Conservation (phyloP, 768 basidiomycete species). For the Termitomyces eurrhizus region DNA sequence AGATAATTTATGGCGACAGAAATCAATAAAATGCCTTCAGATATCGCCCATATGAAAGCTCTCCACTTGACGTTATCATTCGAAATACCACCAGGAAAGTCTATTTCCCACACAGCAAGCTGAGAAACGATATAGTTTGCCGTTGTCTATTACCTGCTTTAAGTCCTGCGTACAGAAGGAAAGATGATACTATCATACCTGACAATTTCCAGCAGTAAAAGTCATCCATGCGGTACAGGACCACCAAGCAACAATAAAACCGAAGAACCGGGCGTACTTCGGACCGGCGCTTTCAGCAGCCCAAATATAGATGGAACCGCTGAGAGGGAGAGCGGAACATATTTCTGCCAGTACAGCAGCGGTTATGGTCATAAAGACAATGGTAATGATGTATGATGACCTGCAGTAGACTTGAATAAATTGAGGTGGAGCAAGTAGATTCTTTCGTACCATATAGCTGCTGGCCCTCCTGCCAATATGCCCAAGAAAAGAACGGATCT, state of each 20-base stretch:
- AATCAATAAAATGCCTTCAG: conserved; percentile 67
- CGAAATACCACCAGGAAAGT: conserved; percentile 77
- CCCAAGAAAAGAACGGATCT: conserved; percentile 82
- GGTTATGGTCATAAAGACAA: conserved; percentile 86
- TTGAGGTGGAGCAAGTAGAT: background rate
- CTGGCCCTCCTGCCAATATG: conserved; percentile 80
- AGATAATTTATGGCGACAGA: conserved; percentile 84
- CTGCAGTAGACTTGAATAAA: conserved; percentile 33
- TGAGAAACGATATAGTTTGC: conserved; percentile 90
- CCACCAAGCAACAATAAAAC: conserved; percentile 93
- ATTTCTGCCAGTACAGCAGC: conserved; percentile 86
- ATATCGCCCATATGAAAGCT: conserved; percentile 78
- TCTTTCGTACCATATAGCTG: conserved; percentile 68
- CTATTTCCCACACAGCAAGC: conserved; percentile 70
- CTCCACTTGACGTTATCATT: conserved; percentile 81
- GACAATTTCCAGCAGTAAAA: conserved; percentile 84
- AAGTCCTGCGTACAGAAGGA: background rate
- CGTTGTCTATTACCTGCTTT: conserved; percentile 52
- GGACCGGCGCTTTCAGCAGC: conserved; percentile 90
- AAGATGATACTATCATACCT: conserved; percentile 41
- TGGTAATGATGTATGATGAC: conserved; percentile 81
- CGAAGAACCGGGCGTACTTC: conserved; percentile 81
- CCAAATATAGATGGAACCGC: conserved; percentile 94
- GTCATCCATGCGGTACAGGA: conserved; percentile 96
- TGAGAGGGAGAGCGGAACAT: conserved; percentile 82